phyloP scores from a whole-genome alignment of 768 basidiomycete genomes.

The Phylloporus sp. region DNA sequence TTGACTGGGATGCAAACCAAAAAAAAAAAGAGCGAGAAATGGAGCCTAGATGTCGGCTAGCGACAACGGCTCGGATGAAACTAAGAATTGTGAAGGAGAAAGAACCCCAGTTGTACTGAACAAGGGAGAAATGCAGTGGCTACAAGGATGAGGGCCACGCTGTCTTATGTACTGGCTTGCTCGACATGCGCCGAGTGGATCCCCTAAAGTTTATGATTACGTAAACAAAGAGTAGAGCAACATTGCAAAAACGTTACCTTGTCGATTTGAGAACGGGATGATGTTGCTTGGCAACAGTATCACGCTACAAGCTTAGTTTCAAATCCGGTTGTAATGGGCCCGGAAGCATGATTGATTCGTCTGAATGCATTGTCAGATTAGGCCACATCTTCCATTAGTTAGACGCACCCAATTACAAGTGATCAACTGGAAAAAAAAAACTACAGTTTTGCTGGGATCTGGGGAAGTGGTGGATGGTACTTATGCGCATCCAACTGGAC shows the following conservation, averaged over 20 bases:
- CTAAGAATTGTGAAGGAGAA: constrained; percentile 4
- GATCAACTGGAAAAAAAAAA: constrained; percentile 2
- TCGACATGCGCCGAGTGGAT: neutral
- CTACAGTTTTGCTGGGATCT: constrained; percentile 17
- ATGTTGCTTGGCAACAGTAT: constrained; percentile 17
- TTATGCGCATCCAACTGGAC: constrained; percentile 26
- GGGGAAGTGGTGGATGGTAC: constrained; percentile 5
- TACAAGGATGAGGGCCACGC: neutral
- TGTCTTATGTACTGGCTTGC: constrained; percentile 8
- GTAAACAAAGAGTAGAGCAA: constrained; percentile 7
- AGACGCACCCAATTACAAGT: constrained; percentile 8
- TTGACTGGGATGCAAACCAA: constrained; percentile 2
- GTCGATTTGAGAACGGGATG: constrained; percentile 8
- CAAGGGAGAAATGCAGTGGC: neutral
- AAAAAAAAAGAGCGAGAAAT: neutral
- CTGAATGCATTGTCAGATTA: constrained; percentile 4
- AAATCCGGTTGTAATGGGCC: constrained; percentile 7
- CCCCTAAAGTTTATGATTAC: constrained; percentile 5
- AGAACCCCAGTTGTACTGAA: too few species aligned
- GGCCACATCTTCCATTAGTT: neutral
- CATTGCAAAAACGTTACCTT: constrained; percentile 20
- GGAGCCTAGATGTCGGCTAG: constrained; percentile 11
- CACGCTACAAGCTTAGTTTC: neutral
- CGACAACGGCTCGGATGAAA: constrained; percentile 1
- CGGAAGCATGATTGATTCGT: neutral